A percentile compares a stretch with the other conserved stretches of the same genome.
Conservation (phyloP, 805 yeast species). For the Candida dajiaensis region DNA sequence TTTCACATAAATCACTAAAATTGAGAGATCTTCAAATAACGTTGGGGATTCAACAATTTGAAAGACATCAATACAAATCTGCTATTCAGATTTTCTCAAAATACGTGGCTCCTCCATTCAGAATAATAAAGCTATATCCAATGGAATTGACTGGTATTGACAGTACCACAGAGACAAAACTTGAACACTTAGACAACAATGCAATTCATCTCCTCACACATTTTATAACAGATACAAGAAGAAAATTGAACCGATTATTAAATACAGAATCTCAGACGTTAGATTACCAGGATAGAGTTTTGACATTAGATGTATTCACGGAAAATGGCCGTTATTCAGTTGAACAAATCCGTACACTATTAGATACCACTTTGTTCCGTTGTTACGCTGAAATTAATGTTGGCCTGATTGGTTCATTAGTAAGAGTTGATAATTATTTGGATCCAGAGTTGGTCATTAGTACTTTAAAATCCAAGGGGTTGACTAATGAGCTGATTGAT, state of each 20-base stretch:
- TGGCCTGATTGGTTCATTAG: constrained; percentile 73
- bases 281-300: constrained; percentile 9
- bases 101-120: constrained; percentile 54
- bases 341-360: constrained; percentile 36
- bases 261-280: constrained; percentile 9
- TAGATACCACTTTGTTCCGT: constrained; percentile 76
- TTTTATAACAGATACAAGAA: constrained; percentile 44
- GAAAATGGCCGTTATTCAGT: constrained; percentile 14
- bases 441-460: constrained; percentile 55
- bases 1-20: constrained; percentile 26
- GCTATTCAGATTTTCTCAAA: constrained; percentile 43
- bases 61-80: constrained; percentile 24
- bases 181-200: constrained; percentile 1
- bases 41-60: constrained; percentile 31
- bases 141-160: constrained; percentile 19
- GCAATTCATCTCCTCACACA: constrained; percentile 23
- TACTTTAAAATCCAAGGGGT: constrained; percentile 40
- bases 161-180: neutral
- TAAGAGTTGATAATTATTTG: constrained; percentile 73
- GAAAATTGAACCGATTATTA: constrained; percentile 33
- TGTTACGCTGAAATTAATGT: constrained; percentile 68
- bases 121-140: constrained; percentile 44
- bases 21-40: constrained; percentile 39
- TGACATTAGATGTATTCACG: constrained; percentile 13
- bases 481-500: constrained; percentile 67